A percentile compares a stretch with the other conserved stretches of the same genome.
phyloP scores from a whole-genome alignment of 495 filamentous ascomycete species.

The Aspergillus campestris region DNA sequence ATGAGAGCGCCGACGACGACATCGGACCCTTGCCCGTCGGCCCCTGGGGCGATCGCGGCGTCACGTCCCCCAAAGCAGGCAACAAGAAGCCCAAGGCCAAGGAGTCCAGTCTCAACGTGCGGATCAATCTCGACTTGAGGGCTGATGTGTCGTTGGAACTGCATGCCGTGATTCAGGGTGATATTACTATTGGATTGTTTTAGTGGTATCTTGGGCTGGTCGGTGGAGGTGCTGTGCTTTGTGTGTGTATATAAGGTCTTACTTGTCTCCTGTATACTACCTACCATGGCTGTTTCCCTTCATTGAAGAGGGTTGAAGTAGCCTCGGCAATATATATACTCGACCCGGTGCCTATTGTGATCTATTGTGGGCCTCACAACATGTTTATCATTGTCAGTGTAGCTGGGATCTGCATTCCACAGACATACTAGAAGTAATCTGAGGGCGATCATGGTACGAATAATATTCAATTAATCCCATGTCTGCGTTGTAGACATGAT shows the following conservation, averaged over 20 bases:
- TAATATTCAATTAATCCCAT: no score
- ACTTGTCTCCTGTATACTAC: not conserved
- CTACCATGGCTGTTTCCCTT: not conserved
- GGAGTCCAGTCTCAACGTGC: conserved; percentile 5
- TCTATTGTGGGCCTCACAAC: no score
- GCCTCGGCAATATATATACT: no score
- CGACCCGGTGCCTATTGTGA: no score
- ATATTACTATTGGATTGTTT: conserved; percentile 7
- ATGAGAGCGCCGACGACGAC: not conserved
- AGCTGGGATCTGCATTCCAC: no score
- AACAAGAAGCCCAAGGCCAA: not conserved
- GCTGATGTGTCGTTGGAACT: conserved; percentile 7
- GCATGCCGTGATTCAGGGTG: conserved; percentile 6
- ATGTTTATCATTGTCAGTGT: no score
- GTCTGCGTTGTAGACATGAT: no score
- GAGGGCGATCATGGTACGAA: no score
- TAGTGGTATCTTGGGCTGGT: not conserved
- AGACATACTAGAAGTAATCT: no score
- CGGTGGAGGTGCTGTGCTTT: not conserved
- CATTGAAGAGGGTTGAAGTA: no score
- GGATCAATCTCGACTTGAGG: conserved; percentile 8
- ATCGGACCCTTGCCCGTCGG: not conserved
- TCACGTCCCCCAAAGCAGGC: conserved; percentile 1
- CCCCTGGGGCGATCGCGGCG: conserved; percentile 4
- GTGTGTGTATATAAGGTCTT: not conserved